These are phyloP conservation scores for Spirogloea muscicola DNA, from an alignment of 139 green algal species.

Conservation along the genomic window DNA sequence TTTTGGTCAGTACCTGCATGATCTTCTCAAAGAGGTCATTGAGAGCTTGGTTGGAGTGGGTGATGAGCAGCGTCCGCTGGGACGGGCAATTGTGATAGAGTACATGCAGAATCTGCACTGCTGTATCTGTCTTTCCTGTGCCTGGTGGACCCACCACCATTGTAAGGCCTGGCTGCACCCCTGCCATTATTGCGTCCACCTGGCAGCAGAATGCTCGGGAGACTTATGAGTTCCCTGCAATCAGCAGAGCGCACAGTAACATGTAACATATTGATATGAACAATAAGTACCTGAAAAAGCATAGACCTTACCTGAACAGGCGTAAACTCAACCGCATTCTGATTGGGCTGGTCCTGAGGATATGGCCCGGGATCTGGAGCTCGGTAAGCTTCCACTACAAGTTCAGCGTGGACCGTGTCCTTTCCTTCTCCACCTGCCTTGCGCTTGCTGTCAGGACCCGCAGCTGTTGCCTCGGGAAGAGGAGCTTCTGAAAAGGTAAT, in stretches of 20 bases:
- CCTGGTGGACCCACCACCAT: slow-evolving; percentile 95
- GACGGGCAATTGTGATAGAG: slow-evolving; percentile 91
- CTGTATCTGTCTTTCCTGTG: slow-evolving; percentile 96
- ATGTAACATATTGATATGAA: no score
- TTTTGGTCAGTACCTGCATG: slow-evolving; percentile 50
- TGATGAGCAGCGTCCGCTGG: slow-evolving; percentile 90
- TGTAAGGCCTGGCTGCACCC: slow-evolving; percentile 85
- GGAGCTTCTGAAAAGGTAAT: slow-evolving; percentile 71
- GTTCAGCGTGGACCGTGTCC: no score
- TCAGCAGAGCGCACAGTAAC: no score
- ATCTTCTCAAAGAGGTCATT: slow-evolving; percentile 96
- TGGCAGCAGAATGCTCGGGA: no score
- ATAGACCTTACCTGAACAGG: slow-evolving; percentile 62
- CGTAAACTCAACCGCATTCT: slow-evolving; percentile 92
- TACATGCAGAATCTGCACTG: slow-evolving; percentile 84
- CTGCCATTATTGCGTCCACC: slow-evolving; percentile 72
- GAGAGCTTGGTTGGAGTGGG: slow-evolving; percentile 94
- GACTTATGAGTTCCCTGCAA: no score
- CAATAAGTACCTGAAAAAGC: no score
- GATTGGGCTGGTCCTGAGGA: slow-evolving; percentile 70
- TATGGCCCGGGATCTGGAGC: slow-evolving; percentile 82
- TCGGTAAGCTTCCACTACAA: slow-evolving; percentile 65
- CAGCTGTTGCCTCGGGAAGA: not conserved
- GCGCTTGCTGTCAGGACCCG: not conserved
- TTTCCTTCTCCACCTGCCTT: not conserved